Evolutionary conservation across 352 stramenopile genomes (phyloP).

Genomic region (Pythium utonaiense): DNA sequence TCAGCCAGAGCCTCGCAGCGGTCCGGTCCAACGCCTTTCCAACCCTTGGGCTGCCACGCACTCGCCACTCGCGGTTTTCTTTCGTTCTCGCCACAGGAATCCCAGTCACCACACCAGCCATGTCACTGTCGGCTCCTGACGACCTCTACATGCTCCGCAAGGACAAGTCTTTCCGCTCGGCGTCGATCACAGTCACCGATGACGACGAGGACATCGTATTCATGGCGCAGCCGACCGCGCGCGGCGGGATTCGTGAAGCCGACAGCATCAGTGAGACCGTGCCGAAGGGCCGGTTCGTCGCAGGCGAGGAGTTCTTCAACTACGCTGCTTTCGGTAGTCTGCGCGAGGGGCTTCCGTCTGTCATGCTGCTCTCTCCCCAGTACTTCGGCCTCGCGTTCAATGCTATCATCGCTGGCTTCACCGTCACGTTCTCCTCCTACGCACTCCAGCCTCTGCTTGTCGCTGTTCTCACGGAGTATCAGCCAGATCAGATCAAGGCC

Average conservation of each 20-base stretch:
- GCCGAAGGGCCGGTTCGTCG: constrained; percentile 27
- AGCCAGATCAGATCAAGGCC: constrained; percentile 31
- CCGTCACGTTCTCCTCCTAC: constrained; percentile 29
- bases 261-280: constrained; percentile 10
- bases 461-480: constrained; percentile 30
- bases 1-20: too few species aligned
- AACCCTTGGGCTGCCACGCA: too few species aligned
- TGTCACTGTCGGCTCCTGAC: neutral
- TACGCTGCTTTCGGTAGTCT: constrained; percentile 45
- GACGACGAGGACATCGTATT: constrained; percentile 16
- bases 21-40: neutral
- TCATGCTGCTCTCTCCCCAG: constrained; percentile 28
- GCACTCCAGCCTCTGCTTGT: constrained; percentile 44
- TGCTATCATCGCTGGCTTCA: constrained; percentile 29
- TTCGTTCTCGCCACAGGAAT: neutral
- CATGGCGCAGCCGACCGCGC: constrained; percentile 15
- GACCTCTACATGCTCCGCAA: constrained; percentile 6
- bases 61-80: neutral
- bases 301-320: constrained; percentile 41
- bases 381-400: constrained; percentile 41
- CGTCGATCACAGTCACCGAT: constrained; percentile 16
- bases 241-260: constrained; percentile 10
- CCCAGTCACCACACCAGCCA: neutral
- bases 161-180: constrained; percentile 3
- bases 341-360: constrained; percentile 31